Evolutionary conservation across 345 rosid species (phyloP).

Genomic region (Lenwebbia sp.): DNA sequence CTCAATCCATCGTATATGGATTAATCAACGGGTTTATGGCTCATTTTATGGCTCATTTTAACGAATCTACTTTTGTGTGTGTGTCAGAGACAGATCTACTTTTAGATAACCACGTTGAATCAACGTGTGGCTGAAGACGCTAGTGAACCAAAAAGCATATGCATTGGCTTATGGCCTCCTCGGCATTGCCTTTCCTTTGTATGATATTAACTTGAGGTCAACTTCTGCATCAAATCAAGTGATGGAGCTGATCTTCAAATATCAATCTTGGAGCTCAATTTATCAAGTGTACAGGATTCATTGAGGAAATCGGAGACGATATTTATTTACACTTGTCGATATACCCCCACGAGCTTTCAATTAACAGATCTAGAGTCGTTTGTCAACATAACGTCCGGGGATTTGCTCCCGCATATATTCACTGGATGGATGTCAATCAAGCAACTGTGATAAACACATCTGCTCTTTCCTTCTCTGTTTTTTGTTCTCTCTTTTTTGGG

Average conservation of each 20-base stretch:
- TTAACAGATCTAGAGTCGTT: neutral
- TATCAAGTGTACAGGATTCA: neutral
- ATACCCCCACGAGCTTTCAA: neutral
- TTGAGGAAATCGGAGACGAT: neutral
- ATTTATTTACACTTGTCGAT: neutral
- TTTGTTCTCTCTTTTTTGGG: neutral
- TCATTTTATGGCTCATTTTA: too few relatives aligned
- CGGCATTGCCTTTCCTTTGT: neutral
- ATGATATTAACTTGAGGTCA: neutral
- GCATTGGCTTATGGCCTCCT: neutral
- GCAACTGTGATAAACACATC: neutral
- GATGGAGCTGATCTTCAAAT: neutral
- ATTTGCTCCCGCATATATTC: neutral
- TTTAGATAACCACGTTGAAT: neutral
- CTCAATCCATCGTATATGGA: too few relatives aligned
- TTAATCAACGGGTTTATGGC: too few relatives aligned
- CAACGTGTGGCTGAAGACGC: neutral
- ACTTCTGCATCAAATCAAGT: neutral
- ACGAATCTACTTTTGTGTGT: too few relatives aligned
- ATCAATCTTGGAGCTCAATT: neutral
- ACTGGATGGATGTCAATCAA: neutral
- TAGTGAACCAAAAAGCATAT: neutral
- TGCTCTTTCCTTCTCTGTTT: neutral
- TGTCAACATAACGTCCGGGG: neutral
- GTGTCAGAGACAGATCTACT: too few relatives aligned